Conservation (phyloP, 2,329 filamentous ascomycete species). For the Leptographium lundbergii region DNA sequence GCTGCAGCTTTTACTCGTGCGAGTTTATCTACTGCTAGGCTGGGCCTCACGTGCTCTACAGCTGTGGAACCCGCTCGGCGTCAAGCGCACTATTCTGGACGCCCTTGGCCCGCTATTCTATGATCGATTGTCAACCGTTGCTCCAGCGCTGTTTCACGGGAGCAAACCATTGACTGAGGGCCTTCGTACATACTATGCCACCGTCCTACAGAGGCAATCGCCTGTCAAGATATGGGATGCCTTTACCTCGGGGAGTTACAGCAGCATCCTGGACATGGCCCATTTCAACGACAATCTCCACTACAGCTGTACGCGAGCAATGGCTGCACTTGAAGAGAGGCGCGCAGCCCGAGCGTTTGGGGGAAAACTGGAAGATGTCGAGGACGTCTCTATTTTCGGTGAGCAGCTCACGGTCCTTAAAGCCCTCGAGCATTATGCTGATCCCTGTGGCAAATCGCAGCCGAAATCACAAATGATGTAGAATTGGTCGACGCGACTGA, state of each 20-base stretch:
- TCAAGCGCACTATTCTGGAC: conserved; percentile 47
- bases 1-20: conserved; percentile 36
- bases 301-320: conserved; percentile 37
- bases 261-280: conserved; percentile 34
- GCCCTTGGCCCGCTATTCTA: conserved; percentile 41
- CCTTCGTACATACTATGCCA: conserved; percentile 31
- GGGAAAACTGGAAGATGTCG: conserved; percentile 26
- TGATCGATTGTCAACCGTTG: conserved; percentile 39
- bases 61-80: conserved; percentile 36
- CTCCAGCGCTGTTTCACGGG: conserved; percentile 27
- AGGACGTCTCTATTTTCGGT: conserved; percentile 34
- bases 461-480: conserved; percentile 25
- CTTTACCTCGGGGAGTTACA: conserved; percentile 37
- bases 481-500: conserved; percentile 33
- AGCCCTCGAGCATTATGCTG: neutral
- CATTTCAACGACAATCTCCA: conserved; percentile 30
- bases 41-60: conserved; percentile 32
- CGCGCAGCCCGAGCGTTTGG: conserved; percentile 32
- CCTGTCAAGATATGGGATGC: conserved; percentile 33
- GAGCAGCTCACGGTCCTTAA: conserved; percentile 5
- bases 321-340: conserved; percentile 39
- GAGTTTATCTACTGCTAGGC: conserved; percentile 38
- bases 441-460: conserved; percentile 17
- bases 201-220: conserved; percentile 24
- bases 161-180: conserved; percentile 24